Conservation (phyloP, 1,139 yeast genomes). For the Lodderomyces theae region DNA sequence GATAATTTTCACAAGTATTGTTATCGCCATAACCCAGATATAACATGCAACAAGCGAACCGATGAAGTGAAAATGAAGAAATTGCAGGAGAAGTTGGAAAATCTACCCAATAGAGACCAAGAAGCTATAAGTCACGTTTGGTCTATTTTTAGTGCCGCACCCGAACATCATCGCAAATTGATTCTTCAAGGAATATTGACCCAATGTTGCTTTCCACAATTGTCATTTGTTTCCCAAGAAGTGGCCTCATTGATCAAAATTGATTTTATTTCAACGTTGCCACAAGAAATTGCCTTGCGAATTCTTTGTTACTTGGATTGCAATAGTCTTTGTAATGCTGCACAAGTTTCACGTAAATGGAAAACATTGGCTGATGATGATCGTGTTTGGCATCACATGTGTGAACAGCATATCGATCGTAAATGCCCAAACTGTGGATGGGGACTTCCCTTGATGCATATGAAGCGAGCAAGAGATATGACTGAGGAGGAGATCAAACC, state of each 20-base stretch:
- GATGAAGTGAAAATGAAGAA: constrained; percentile 65
- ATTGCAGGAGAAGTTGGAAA: constrained; percentile 59
- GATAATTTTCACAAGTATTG: constrained; percentile 68
- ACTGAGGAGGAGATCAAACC: constrained; percentile 23
- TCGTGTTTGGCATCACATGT: constrained; percentile 96
- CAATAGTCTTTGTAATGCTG: constrained; percentile 85
- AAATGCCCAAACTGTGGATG: constrained; percentile 98
- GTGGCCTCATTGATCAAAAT: constrained; percentile 77
- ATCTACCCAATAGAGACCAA: constrained; percentile 59
- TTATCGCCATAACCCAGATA: constrained; percentile 89
- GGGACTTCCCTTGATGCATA: constrained; percentile 92
- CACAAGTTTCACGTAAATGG: constrained; percentile 89
- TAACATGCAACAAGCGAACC: constrained; percentile 65
- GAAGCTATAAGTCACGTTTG: constrained; percentile 73
- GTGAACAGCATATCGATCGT: constrained; percentile 95
- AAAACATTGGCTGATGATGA: constrained; percentile 89
- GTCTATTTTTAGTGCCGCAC: constrained; percentile 76
- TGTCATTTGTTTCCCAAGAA: constrained; percentile 78
- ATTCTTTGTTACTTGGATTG: constrained; percentile 88
- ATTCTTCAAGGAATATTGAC: constrained; percentile 80
- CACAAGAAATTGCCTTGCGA: constrained; percentile 80
- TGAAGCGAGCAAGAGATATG: constrained; percentile 66
- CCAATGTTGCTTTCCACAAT: constrained; percentile 93
- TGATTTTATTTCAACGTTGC: constrained; percentile 82
- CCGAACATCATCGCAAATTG: constrained; percentile 62